Evolutionary conservation across 169 alveolate species (phyloP), one percentile per base, ranked within the genome.

Genomic region (Cyclospora cayetanensis): DNA sequence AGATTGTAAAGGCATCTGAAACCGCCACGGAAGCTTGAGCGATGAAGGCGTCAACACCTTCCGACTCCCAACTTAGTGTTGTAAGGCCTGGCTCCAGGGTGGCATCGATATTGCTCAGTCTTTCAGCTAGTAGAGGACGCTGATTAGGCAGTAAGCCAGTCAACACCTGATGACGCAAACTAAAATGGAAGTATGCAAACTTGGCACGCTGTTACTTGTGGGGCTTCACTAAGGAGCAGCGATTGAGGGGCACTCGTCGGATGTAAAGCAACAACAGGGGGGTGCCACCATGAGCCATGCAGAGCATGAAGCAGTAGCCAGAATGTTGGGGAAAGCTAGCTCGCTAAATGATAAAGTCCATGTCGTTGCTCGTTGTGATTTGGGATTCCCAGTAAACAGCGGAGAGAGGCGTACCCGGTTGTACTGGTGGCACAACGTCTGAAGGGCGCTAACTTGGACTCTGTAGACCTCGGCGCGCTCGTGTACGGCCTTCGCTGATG

Each of bases 91-190:
- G 99, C 52, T 96, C 93, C 42, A 98, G 93, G 4, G 95, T 95
- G 41, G 92, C 84, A 90, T 98, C 98, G 95, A 98, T 97, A 87
- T 94, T 95, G 15, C 92, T 95, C 60, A 98, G 95, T 92, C 97
- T 96, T 35, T 95, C 97, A 68, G 96, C 96, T 3, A 98, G 95
- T 90, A 98, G 93, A n/a, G 99, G 99, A 76, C 96, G 96, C 94
- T 98, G 99, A 27, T 97, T 98, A 1, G 98, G 98, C 53, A 96
- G 96, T 85, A 98, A 92, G 39, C 96, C 97, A 1, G 96, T 97
- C 34, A 97, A 93, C 52, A 98, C 80, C 92, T 86, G 91, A 25
- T 7, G 35, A 39, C 20, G 79, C 46, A 68, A 2, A 15, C 1
- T 18, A 31, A 4, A n/a, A 68, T 2, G 29, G n/a, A 20, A 4